Evolutionary conservation across 1,284 basidiomycete genomes (phyloP).

Genomic region (Boletus smithii): DNA sequence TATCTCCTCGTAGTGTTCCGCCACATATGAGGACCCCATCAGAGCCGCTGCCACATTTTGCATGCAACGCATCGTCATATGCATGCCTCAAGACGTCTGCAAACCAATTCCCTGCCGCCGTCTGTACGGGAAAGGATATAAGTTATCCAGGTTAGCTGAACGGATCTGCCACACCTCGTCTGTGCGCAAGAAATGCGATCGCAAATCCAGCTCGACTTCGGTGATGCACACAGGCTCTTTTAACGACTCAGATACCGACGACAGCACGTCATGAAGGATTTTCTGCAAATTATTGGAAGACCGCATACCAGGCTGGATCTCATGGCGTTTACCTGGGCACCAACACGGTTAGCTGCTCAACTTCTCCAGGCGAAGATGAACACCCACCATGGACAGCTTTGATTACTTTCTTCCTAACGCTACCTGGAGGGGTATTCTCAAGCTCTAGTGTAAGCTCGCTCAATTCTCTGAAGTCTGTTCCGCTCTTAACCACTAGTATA

Average conservation of each 20-base stretch:
- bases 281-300: constrained; percentile 57
- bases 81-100: constrained; percentile 84
- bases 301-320: constrained; percentile 57
- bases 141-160: neutral
- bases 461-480: constrained; percentile 87
- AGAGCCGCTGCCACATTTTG: constrained; percentile 60
- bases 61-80: constrained; percentile 75
- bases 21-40: constrained; percentile 82
- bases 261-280: constrained; percentile 65
- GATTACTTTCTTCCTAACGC: constrained; percentile 68
- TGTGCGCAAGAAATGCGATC: constrained; percentile 72
- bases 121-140: constrained; percentile 41
- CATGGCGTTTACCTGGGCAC: constrained; percentile 58
- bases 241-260: constrained; percentile 68
- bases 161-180: constrained; percentile 49
- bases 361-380: neutral
- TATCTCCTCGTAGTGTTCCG: constrained; percentile 87
- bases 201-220: constrained; percentile 68
- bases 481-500: constrained; percentile 78
- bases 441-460: constrained; percentile 72
- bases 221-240: constrained; percentile 73
- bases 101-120: constrained; percentile 84
- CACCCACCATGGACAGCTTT: constrained; percentile 55
- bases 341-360: neutral
- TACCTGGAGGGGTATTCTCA: constrained; percentile 55